A percentile compares a stretch with the other conserved stretches of the same genome.
These are phyloP conservation scores for Tuber melanosporum DNA, from an alignment of 495 filamentous ascomycete genomes.

Conservation along the genomic window DNA sequence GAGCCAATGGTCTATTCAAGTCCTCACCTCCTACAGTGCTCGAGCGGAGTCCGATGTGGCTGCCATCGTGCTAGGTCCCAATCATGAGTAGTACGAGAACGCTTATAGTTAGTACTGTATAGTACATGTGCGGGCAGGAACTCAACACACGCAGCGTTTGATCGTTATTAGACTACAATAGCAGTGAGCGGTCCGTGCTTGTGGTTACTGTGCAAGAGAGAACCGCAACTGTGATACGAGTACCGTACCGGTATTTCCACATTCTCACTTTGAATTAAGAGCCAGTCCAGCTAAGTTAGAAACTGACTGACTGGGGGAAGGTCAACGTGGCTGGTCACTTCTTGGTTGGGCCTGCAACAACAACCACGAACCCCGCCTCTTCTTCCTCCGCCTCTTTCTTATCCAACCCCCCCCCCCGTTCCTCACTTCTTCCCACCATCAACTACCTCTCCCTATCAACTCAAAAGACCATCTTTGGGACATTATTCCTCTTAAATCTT, in stretches of 20 bases:
- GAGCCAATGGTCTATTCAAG: not conserved
- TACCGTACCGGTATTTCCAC: not conserved
- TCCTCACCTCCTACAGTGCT: not conserved
- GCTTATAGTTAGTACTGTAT: not conserved
- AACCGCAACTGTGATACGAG: not conserved
- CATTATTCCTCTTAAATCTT: not conserved
- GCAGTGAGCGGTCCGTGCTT: not conserved
- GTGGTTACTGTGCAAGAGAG: not conserved
- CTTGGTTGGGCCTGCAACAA: not conserved
- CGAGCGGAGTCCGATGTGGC: not conserved
- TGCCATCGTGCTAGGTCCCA: not conserved
- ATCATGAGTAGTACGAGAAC: not conserved
- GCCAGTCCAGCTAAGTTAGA: not conserved
- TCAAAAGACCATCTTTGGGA: constrained; percentile 6
- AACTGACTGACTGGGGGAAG: not conserved
- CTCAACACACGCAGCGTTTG: not conserved
- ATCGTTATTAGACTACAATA: not conserved
- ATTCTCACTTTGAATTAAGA: not conserved
- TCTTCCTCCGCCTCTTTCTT: constrained; percentile 1
- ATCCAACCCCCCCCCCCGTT: constrained; percentile 8
- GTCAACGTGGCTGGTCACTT: not conserved
- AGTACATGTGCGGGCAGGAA: not conserved
- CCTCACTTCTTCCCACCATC: constrained; percentile 1
- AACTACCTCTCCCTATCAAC: not conserved
- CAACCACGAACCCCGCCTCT: constrained; percentile 32